Base-by-base conservation (phyloP, 1,139 yeast genomes). In the Pichia sp. region DNA sequence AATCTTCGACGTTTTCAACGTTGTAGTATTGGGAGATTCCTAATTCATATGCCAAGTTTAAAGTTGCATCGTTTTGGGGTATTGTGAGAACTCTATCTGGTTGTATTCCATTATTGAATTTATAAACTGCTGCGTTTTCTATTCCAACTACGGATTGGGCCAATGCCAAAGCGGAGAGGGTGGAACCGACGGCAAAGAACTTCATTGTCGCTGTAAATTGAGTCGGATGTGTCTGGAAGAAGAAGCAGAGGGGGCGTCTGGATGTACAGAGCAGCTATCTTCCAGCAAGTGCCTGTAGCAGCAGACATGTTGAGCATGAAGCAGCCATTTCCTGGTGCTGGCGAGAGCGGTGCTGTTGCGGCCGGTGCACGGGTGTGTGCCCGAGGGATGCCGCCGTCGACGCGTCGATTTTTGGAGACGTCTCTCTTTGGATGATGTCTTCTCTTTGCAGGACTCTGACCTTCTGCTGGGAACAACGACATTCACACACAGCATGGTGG, bases 41-140 rank as follows among this genome's bases (percentile, higher is more conserved):
- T 48, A 73, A 63, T 52, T 67, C 69, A 51, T 75, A 80, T 34
- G 76, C 72, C 51, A 76, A 67, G 55, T 72, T 61, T 38, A 61
- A 52, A 46, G 56, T 52, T 2, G 66, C 60, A 39, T 63, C 67
- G 14, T 46, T 39, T 28, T 53, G 60, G 15, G 60, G 49, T 19
- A 63, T 45, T 14, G 48, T 36, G 21, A 55, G 51, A 3, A 37
- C 33, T 19, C 43, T 35, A 15, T 34, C n/a, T 7, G 38, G 20
- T 19, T 31, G 17, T 15, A 18, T 31, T 38, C 36, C 30, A 15
- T 31, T 43, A 22, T 48, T 50, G 34, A 58, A 49, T 34, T 52
- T 59, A 51, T 40, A 63, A 34, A 64, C 64, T 12, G 66, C 63
- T 19, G 55, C 60, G 31, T 57, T 52, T 43, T 56, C 58, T 40